A percentile compares a stretch with the other conserved stretches of the same genome.
phyloP scores from a whole-genome alignment of 2,329 filamentous ascomycete genomes.

The Xylariaceae sp. region DNA sequence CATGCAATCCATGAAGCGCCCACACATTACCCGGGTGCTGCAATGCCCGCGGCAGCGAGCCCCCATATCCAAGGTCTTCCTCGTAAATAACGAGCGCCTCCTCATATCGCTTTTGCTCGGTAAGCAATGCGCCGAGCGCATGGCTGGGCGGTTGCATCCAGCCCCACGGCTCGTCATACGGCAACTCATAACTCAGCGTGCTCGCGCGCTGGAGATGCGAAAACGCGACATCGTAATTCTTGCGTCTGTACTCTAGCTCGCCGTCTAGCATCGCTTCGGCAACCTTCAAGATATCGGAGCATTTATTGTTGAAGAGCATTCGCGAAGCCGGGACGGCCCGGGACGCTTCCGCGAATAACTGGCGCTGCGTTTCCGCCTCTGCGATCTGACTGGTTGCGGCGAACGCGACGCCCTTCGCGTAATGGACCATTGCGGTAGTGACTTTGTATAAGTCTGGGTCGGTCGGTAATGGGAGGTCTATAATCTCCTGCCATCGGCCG shows the following conservation, averaged over 20 bases:
- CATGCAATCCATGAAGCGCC: constrained; percentile 67
- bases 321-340: constrained; percentile 52
- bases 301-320: constrained; percentile 64
- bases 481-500: constrained; percentile 63
- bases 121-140: constrained; percentile 62
- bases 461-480: constrained; percentile 49
- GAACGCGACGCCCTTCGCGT: constrained; percentile 62
- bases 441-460: constrained; percentile 61
- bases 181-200: constrained; percentile 55
- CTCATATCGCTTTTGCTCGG: constrained; percentile 58
- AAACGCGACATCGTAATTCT: constrained; percentile 55
- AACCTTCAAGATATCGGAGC: constrained; percentile 57
- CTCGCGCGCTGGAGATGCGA: constrained; percentile 53
- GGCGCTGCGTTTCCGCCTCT: constrained; percentile 49
- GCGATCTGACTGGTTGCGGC: constrained; percentile 52
- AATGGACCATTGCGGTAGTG: constrained; percentile 63
- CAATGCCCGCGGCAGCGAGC: constrained; percentile 56
- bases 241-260: constrained; percentile 64
- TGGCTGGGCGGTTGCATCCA: constrained; percentile 74
- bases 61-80: constrained; percentile 56
- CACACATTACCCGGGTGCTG: constrained; percentile 71
- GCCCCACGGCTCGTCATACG: constrained; percentile 71
- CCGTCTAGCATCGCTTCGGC: constrained; percentile 65
- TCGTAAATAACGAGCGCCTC: constrained; percentile 54
- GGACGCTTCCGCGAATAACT: constrained; percentile 47